phyloP scores from a whole-genome alignment of 2,329 filamentous ascomycete genomes.

The Apiospora sp. region DNA sequence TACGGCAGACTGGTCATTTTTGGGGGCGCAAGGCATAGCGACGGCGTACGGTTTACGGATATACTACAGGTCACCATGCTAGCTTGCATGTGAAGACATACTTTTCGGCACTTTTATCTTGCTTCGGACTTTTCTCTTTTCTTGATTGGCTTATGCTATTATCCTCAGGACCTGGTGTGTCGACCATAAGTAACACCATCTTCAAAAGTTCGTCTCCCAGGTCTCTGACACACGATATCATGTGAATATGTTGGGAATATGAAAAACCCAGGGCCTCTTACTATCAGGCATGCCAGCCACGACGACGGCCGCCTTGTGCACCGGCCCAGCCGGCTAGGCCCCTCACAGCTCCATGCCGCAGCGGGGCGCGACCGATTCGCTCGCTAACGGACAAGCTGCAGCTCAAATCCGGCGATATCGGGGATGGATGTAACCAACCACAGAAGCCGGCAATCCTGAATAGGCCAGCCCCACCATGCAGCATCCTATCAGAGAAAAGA shows the following conservation, averaged over 20 bases:
- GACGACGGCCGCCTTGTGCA: neutral
- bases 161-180: neutral
- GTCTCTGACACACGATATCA: neutral
- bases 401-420: conserved; percentile 19
- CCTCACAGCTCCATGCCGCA: neutral
- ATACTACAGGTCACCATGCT: conserved; percentile 16
- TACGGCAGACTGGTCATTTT: neutral
- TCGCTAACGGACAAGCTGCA: conserved; percentile 17
- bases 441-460: conserved; percentile 9
- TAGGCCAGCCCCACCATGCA: conserved; percentile 10
- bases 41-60: conserved; percentile 20
- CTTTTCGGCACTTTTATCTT: neutral
- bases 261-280: neutral
- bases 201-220: neutral
- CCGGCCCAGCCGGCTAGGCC: neutral
- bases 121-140: neutral
- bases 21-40: conserved; percentile 4
- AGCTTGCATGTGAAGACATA: conserved; percentile 1
- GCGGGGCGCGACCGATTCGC: conserved; percentile 19
- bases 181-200: neutral
- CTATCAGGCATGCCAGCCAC: neutral
- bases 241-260: neutral
- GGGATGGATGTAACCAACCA: conserved; percentile 20
- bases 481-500: neutral
- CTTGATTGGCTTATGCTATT: neutral